Evolutionary conservation across 306 rosid genomes (phyloP), one percentile per base, ranked within the genome.

Genomic region (Biancaea sappan): DNA sequence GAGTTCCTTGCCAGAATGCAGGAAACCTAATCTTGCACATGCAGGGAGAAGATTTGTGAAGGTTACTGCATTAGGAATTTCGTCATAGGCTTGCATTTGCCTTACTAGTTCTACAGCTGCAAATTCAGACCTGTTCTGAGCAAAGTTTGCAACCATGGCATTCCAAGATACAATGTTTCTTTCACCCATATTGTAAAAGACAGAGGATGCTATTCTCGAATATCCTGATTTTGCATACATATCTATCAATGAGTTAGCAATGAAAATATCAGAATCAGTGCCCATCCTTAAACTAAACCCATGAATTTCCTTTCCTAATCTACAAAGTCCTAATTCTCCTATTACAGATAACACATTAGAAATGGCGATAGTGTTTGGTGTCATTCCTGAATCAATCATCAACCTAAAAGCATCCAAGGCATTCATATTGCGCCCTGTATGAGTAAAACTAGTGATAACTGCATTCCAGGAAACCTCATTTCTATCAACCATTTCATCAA

Each of bases 381-480:
- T 82, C 70, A 83, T 47, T 69, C 89, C 87, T 8, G 66, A 78
- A 69, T 59, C 63, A 74, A 94, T 79, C 98, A 91, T 94, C 72
- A 38, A 71, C 81, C 84, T 81, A 65, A 94, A 89, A 18, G 47
- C 80, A 51, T 71, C 79, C 67, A 86, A 72, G 40, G 98, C 96
- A 57, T 80, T 84, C 58, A 14, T 8, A 68, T 59, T 74, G 32
- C 43, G 74, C 70, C 88, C 86, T 50, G 83, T 83, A 74, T 80
- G 88, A 46, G 97, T 72, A 56, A 91, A 90, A 74, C 96, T 67
- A 31, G 89, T 86, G 43, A 94, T 88, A 41, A 88, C 52, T 24
- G 94, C 82, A 84, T 94, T 94, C 97, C 97, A 89, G 1, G 98
- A 94, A 77, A 94, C 92, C 80, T 85, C 96, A 80, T 83, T 89